Base-by-base conservation (phyloP, 257 asterid genomes). In the Petrea volubilis region DNA sequence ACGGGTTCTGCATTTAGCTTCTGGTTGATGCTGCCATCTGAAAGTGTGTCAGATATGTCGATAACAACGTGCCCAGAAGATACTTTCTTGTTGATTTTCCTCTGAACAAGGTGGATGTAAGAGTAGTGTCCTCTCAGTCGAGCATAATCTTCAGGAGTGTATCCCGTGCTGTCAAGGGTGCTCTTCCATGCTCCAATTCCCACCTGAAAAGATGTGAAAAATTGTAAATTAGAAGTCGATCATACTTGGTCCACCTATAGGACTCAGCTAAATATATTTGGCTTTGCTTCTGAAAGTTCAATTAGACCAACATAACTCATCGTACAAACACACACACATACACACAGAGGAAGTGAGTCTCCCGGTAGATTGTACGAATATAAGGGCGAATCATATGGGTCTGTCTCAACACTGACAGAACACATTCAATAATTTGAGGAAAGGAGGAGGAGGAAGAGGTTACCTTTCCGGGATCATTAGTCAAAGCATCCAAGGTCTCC, bases 41-140 rank as follows among this genome's bases (percentile, higher is more conserved):
- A 25, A 40, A 74, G 27, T n/a, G 77, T 70, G 57, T 63, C 78
- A 17, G 76, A 81, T 74, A 87, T 83, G 77, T 87, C 87, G 24
- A 90, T 87, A 23, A 90, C 93, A 34, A 86, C 86, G 38, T 86
- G 85, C 21, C 79, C 87, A 0, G 84, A 47, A 34, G 74, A 28
- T 62, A 60, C 78, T 38, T 67, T 84, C 82, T 74, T 87, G 80
- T 78, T 76, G n/a, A 86, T 81, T 70, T 87, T 87, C 78, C 87
- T 86, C 85, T 84, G 96, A 24, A 86, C 82, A 9, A 90, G 87
- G 77, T 90, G 95, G 57, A 90, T 84, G 61, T 90, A 90, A 21
- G 93, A 74, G 70, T 81, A 90, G 77, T 90, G 96, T 63, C 96
- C 96, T 71, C 96, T 80, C 79, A 90, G 66, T 25, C 93, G 85